Conservation (phyloP, 306 rosid species). For the Crotalaria pallida region DNA sequence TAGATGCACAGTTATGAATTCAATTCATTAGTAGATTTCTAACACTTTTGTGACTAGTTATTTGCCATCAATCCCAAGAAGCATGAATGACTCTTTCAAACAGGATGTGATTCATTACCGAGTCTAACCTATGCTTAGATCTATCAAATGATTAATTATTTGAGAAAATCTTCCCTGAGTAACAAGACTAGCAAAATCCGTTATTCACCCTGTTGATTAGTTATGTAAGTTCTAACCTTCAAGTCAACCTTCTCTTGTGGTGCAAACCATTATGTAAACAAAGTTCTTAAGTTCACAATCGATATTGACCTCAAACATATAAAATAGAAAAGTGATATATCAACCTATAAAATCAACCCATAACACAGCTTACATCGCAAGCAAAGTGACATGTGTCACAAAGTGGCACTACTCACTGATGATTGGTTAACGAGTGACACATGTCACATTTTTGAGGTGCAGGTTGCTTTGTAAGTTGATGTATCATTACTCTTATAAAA, state of each 20-base stretch:
- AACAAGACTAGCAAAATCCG: not conserved
- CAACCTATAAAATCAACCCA: too few relatives aligned
- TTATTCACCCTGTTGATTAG: not conserved
- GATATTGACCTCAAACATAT: not conserved
- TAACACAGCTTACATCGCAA: too few relatives aligned
- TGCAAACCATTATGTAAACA: not conserved
- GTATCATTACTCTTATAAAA: too few relatives aligned
- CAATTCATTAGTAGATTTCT: not conserved
- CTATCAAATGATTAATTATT: not conserved
- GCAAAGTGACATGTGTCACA: too few relatives aligned
- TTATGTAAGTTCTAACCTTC: not conserved
- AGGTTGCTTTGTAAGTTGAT: too few relatives aligned
- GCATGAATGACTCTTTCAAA: not conserved
- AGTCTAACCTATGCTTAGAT: not conserved
- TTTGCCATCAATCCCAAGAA: conserved; percentile 7
- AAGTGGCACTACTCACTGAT: too few relatives aligned
- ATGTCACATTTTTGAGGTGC: too few relatives aligned
- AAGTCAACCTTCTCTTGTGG: not conserved
- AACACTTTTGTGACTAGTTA: not conserved
- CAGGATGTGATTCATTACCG: not conserved
- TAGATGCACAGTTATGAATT: not conserved
- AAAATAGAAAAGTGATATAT: too few relatives aligned
- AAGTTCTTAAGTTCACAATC: not conserved
- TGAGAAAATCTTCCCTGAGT: not conserved
- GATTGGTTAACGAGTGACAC: too few relatives aligned